Base-by-base conservation (phyloP, 495 filamentous ascomycete genomes). In the Penicillium salamii region DNA sequence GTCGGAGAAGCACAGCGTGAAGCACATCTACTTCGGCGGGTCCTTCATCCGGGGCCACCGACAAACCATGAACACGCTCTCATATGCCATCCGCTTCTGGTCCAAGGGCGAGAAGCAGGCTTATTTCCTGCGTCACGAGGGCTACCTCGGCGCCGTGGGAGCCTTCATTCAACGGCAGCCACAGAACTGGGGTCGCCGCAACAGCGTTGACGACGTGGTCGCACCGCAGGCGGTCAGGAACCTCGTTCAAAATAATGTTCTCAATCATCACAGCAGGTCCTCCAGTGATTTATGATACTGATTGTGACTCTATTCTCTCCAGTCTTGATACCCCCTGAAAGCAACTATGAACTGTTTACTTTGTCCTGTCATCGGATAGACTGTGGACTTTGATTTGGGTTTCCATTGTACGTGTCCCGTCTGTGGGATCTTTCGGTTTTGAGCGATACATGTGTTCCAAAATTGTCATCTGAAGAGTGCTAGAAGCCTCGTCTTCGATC, bases 21-120 rank as follows among this genome's bases (percentile, higher is more conserved):
- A 88, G 43, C 85, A 91, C 63, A 97, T 98, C 46, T 98, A 98
- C 69, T 98, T 98, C 60, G 93, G 93, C 11, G 93, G 93, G 7
- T 91, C 86, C 7, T 98, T 97, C 68, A 98, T 98, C 62, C 86
- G 95, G 12, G 92, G 93, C 35, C 93, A 98, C 66, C 82, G 84
- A 9, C 95, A 97, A 66, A 98, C 93, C 13, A 97, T 98, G 86
- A 92, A 96, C 63, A 96, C 93, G 0, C 77, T 98, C 1, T 87
- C 85, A 31, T 97, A 93, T 61, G 93, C 92, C 61, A 97, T 97
- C 70, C 86, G 86, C 46, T 98, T 97, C 71, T 98, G 93, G 93
- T 91, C 86, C 57, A 88, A 92, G 58, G 93, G 95, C 49, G 76
- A 85, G 61, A 96, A 95, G 69, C 87, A 96, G 67, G 92, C 93